phyloP scores from a whole-genome alignment of 257 asterid species.

The Salvia rosmarinus region DNA sequence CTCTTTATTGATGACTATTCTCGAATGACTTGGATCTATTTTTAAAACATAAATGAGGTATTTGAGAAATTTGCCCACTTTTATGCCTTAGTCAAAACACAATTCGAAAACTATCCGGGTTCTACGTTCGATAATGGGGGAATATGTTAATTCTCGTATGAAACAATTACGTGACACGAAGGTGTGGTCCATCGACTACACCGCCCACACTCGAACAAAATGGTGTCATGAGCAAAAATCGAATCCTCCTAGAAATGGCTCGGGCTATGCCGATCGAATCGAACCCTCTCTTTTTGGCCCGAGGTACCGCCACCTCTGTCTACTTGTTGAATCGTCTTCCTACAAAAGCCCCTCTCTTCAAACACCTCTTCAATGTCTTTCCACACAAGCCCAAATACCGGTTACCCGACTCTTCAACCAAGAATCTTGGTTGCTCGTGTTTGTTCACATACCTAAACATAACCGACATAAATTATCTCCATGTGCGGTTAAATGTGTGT shows the following conservation, averaged over 20 bases:
- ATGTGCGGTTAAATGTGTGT: not conserved
- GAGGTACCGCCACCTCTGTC: not conserved
- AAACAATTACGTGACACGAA: not conserved
- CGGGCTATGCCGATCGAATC: not conserved
- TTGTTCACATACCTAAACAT: not conserved
- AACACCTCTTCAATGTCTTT: not conserved
- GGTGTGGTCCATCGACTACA: not conserved
- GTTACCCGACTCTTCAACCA: not conserved
- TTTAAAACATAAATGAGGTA: not conserved
- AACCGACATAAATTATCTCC: not conserved
- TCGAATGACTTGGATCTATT: not conserved
- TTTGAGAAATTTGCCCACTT: not conserved
- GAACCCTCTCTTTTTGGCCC: not conserved
- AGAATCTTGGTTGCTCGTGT: not conserved
- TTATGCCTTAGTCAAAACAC: not conserved
- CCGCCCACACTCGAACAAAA: not conserved
- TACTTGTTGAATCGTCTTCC: not conserved
- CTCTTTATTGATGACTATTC: not conserved
- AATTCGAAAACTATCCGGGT: not conserved
- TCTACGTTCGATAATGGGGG: not conserved
- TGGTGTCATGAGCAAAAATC: not conserved
- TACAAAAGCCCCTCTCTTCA: not conserved
- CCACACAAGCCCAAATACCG: not conserved
- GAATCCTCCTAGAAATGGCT: not conserved
- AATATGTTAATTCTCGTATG: not conserved